A percentile compares a stretch with the other conserved stretches of the same genome.
Evolutionary conservation across 352 stramenopile species (phyloP).

Genomic region (Phytopythium aichiense): DNA sequence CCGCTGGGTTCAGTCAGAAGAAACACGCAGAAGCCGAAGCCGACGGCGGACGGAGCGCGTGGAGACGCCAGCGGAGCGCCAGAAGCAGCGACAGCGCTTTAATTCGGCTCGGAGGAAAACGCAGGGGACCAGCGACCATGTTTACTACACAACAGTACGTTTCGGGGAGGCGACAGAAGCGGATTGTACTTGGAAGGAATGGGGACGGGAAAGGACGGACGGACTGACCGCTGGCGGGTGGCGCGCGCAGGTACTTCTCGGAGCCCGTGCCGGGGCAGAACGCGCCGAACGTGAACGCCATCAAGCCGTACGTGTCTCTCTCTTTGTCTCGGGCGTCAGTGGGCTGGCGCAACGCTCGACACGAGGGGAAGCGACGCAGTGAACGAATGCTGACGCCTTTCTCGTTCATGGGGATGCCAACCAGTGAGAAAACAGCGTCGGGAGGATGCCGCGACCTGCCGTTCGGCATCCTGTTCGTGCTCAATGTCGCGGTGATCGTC

Average conservation of each 20-base stretch:
- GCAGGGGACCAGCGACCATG: constrained; percentile 11
- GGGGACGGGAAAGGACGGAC: background rate
- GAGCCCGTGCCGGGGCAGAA: constrained; percentile 25
- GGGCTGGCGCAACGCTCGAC: too few species aligned
- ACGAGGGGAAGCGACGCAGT: background rate
- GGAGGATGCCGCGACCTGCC: constrained; percentile 66
- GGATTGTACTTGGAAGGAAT: background rate
- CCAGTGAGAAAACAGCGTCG: constrained; percentile 4
- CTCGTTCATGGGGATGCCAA: background rate
- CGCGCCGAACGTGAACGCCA: constrained; percentile 47
- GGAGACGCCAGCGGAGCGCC: background rate
- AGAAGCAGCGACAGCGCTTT: background rate
- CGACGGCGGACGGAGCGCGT: background rate
- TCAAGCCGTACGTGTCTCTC: constrained; percentile 53
- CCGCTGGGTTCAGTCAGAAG: background rate
- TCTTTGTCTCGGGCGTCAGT: too few species aligned
- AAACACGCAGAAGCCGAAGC: background rate
- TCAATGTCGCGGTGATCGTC: constrained; percentile 75
- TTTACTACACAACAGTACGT: constrained; percentile 25
- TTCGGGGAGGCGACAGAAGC: background rate
- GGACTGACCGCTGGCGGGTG: background rate
- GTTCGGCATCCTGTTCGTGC: constrained; percentile 74
- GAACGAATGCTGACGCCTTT: background rate
- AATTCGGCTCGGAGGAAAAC: background rate
- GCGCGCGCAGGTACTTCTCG: constrained; percentile 26